Conservation (phyloP, 805 yeast genomes). For the Myxozyma melibiosi region DNA sequence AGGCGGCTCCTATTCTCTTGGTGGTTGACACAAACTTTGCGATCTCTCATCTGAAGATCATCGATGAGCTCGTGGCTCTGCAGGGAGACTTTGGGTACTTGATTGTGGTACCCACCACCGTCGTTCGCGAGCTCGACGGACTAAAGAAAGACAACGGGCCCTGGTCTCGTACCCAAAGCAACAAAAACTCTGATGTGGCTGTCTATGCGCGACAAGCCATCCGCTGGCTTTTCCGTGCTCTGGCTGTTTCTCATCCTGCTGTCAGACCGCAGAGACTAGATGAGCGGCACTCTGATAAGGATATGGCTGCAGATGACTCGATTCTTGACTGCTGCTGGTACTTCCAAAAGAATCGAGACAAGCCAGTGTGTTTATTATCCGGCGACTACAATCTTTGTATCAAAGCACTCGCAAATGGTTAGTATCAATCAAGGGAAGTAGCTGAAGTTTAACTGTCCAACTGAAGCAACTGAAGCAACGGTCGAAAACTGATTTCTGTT, state of each 20-base stretch:
- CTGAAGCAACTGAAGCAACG: background rate
- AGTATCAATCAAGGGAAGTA: slow-evolving; percentile 53
- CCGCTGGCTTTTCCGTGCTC: slow-evolving; percentile 68
- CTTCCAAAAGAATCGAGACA: slow-evolving; percentile 48
- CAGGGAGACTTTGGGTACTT: slow-evolving; percentile 49
- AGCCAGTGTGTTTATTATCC: slow-evolving; percentile 61
- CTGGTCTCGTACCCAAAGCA: slow-evolving; percentile 4
- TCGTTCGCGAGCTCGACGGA: slow-evolving; percentile 79
- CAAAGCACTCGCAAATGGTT: slow-evolving; percentile 53
- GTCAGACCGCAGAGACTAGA: slow-evolving; percentile 66
- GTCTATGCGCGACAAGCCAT: slow-evolving; percentile 69
- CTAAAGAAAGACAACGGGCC: slow-evolving; percentile 54
- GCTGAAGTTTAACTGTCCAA: no score
- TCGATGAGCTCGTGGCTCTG: slow-evolving; percentile 54
- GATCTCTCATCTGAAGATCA: slow-evolving; percentile 62
- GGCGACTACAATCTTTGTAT: slow-evolving; percentile 83
- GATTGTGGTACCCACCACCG: slow-evolving; percentile 70
- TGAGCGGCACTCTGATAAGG: slow-evolving; percentile 50
- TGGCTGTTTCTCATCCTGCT: slow-evolving; percentile 55
- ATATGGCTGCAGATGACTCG: slow-evolving; percentile 68
- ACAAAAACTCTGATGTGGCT: slow-evolving; percentile 47
- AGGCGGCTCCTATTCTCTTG: slow-evolving; percentile 17
- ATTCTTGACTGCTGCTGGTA: slow-evolving; percentile 83
- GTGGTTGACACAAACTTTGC: slow-evolving; percentile 85
- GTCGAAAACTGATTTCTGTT: background rate